A percentile compares a stretch with the other conserved stretches of the same genome.
Conservation (phyloP, 1,284 basidiomycete genomes). For the Somion occarium region DNA sequence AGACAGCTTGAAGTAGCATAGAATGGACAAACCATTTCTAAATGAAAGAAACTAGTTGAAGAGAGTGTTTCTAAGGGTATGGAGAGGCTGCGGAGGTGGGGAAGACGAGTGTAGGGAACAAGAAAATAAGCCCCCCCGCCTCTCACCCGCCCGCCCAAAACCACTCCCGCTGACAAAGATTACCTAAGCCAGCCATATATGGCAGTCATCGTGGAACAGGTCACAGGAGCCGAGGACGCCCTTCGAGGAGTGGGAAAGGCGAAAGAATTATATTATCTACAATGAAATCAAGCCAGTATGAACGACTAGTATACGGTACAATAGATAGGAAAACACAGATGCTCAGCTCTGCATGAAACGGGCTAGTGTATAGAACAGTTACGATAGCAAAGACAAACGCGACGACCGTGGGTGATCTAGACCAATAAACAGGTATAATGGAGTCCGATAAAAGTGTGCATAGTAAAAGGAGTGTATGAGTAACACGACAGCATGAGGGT, state of each 20-base stretch:
- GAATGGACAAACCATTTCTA: conserved; percentile 26
- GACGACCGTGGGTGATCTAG: not conserved
- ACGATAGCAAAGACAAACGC: not conserved
- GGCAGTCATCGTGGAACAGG: not conserved
- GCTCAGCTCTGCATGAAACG: not conserved
- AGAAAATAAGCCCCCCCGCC: conserved; percentile 4
- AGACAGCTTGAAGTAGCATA: not conserved
- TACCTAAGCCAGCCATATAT: not conserved
- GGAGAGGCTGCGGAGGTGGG: conserved; percentile 3
- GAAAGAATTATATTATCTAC: conserved; percentile 1
- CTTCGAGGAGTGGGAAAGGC: too few species aligned
- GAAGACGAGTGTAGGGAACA: conserved; percentile 3
- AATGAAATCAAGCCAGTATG: not conserved
- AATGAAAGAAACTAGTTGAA: not conserved
- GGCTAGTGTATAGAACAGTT: not conserved
- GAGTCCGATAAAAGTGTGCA: not conserved
- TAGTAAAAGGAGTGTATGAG: not conserved
- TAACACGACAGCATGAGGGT: not conserved
- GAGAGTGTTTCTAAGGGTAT: conserved; percentile 1
- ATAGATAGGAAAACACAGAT: not conserved
- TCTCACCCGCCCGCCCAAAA: not conserved
- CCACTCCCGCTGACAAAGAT: not conserved
- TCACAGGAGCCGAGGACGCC: too few species aligned
- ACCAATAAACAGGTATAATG: not conserved
- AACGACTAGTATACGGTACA: conserved; percentile 3